phyloP scores from a whole-genome alignment of 164 flowering plant species.

The Euptelea pleiosperma region DNA sequence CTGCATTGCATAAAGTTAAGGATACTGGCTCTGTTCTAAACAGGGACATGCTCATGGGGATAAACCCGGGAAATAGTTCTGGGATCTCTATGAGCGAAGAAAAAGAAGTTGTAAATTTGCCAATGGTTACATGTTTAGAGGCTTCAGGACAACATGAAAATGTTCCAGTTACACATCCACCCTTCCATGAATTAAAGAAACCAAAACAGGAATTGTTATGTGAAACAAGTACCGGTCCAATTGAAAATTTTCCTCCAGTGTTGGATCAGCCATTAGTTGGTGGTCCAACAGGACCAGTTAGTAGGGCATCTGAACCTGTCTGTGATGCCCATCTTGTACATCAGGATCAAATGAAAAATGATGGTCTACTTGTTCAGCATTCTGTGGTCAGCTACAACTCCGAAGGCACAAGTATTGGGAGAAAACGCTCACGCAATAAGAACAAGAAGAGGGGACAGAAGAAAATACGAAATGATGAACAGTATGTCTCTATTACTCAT shows the following conservation, averaged over 20 bases:
- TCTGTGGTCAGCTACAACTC: too few species aligned
- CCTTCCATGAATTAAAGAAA: constrained; percentile 11
- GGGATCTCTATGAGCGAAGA: background rate
- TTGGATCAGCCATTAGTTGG: background rate
- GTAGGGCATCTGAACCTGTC: too few species aligned
- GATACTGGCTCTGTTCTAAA: constrained; percentile 5
- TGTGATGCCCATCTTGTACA: too few species aligned
- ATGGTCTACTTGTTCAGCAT: too few species aligned
- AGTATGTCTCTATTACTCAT: constrained; percentile 1
- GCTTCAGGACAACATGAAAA: background rate
- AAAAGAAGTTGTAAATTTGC: constrained; percentile 3
- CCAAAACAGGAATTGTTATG: constrained; percentile 14
- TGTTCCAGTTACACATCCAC: constrained; percentile 3
- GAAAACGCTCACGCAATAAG: constrained; percentile 10
- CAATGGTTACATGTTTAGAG: constrained; percentile 2
- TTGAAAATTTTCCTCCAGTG: constrained; percentile 15
- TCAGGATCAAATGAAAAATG: too few species aligned
- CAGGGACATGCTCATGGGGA: background rate
- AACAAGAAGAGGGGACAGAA: constrained; percentile 8
- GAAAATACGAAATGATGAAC: constrained; percentile 7
- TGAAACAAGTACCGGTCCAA: constrained; percentile 10
- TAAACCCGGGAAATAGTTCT: background rate
- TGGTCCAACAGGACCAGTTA: too few species aligned
- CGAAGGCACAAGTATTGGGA: too few species aligned
- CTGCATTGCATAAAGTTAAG: constrained; percentile 25